phyloP scores from a whole-genome alignment of 179 eudicot species.

The Heliamphora pulchella region DNA sequence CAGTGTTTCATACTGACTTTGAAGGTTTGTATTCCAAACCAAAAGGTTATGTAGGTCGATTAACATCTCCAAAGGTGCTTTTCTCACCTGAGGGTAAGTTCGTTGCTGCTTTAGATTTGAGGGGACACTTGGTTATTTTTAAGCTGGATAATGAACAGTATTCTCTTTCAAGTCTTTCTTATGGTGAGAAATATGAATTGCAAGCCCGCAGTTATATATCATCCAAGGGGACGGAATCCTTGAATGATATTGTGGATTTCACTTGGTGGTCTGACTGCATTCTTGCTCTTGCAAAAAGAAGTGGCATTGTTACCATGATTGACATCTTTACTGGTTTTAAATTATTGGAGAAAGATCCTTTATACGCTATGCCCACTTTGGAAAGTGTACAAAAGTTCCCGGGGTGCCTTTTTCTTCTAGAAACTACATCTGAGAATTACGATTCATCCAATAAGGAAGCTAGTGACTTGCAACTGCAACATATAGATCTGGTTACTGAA shows the following conservation, averaged over 20 bases:
- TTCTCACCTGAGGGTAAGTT: conserved; percentile 65
- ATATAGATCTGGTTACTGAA: conserved; percentile 29
- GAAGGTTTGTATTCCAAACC: conserved; percentile 56
- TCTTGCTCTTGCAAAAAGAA: conserved; percentile 51
- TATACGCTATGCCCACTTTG: conserved; percentile 57
- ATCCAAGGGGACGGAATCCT: conserved; percentile 25
- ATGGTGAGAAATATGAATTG: conserved; percentile 28
- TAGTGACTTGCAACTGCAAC: conserved; percentile 26
- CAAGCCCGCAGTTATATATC: conserved; percentile 14
- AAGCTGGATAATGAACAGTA: conserved; percentile 37
- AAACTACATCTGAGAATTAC: conserved; percentile 36
- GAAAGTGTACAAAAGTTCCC: conserved; percentile 40
- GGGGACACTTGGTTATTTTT: conserved; percentile 56
- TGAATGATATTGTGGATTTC: conserved; percentile 59
- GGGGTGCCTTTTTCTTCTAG: conserved; percentile 64
- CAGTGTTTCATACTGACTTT: conserved; percentile 39
- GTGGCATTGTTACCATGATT: conserved; percentile 50
- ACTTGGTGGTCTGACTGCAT: conserved; percentile 90
- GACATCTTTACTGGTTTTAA: conserved; percentile 38
- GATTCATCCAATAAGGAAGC: conserved; percentile 26
- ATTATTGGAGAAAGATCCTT: conserved; percentile 37
- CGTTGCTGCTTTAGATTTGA: conserved; percentile 65
- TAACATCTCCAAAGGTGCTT: conserved; percentile 66
- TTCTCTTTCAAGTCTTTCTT: conserved; percentile 38
- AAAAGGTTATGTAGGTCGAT: conserved; percentile 41